Percentiles rank a stretch among this genome's conserved stretches.
Evolutionary conservation across 2,329 filamentous ascomycete genomes (phyloP).

Genomic region (Aspergillus costaricaensis): DNA sequence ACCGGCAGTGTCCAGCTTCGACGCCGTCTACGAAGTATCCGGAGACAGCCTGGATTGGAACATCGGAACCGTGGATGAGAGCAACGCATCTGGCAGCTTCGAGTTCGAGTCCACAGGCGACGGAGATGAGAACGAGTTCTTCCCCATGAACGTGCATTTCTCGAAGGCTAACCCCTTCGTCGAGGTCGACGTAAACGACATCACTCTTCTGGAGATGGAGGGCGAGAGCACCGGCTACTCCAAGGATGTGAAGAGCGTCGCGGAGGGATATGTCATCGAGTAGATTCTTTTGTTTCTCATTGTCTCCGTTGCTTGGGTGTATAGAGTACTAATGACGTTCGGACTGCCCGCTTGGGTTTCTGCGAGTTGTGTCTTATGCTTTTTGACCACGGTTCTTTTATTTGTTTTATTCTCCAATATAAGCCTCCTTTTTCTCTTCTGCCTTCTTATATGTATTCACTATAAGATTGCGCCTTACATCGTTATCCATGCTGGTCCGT

Average conservation of each 20-base stretch:
- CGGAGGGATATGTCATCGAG: slow-evolving; percentile 49
- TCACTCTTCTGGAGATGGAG: slow-evolving; percentile 48
- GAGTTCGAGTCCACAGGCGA: slow-evolving; percentile 90
- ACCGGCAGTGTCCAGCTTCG: slow-evolving; percentile 86
- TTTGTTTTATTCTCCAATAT: slow-evolving; percentile 21
- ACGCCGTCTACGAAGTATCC: slow-evolving; percentile 89
- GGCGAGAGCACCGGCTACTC: slow-evolving; percentile 48
- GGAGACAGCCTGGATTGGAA: slow-evolving; percentile 94
- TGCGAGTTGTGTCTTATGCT: slow-evolving; percentile 20
- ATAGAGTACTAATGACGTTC: slow-evolving; percentile 44
- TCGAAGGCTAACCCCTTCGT: slow-evolving; percentile 83
- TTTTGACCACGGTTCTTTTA: slow-evolving; percentile 24
- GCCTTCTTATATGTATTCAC: background rate
- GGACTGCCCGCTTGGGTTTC: slow-evolving; percentile 24
- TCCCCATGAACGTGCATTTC: slow-evolving; percentile 94
- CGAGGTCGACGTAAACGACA: slow-evolving; percentile 75
- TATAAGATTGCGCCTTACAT: background rate
- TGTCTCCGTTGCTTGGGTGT: slow-evolving; percentile 25
- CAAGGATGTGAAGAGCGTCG: slow-evolving; percentile 48
- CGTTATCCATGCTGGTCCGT: background rate
- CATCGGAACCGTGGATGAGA: slow-evolving; percentile 80
- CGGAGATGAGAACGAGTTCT: slow-evolving; percentile 89
- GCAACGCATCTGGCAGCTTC: slow-evolving; percentile 81
- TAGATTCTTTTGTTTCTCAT: slow-evolving; percentile 28
- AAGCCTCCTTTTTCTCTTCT: slow-evolving; percentile 8